Base-by-base conservation (phyloP, 2,329 filamentous ascomycete genomes). In the Colletotrichum horii region DNA sequence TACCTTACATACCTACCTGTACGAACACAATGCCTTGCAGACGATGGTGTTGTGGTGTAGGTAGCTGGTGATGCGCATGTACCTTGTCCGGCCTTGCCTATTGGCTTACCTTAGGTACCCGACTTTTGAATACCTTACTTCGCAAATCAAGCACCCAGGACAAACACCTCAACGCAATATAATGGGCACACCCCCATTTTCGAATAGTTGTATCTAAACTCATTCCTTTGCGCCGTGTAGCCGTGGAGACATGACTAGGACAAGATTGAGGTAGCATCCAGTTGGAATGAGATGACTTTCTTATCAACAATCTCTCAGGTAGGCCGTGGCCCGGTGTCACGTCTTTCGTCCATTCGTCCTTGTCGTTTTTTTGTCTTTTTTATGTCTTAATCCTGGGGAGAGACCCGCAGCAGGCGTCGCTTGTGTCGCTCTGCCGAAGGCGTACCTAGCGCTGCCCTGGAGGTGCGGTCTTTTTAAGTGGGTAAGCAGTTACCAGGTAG, bases 381-480 rank as follows among this genome's bases (percentile, higher is more conserved):
- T 43, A 58, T 16, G 43, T 52, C n/a, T 52, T 22, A 52, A 52
- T 62, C 36, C 30, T 62, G 69, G 61, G 68, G 34, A 30, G 30
- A 28, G 62, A 67, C 73, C 69, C 55, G 52, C 38, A 30, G 36
- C 55, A 72, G 72, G 24, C 22, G 62, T 30, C 55, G 69, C 72
- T 66, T 64, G 69, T 72, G 69, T 75, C 72, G 72, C 68, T 75
- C 72, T 75, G 72, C 72, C 62, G 62, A 38, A 61, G 67, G 55
- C 61, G 61, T 71, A 43, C 38, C 38, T 48, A 55, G 60, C 67
- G 71, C 52, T 36, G 38, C 38, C 38, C 38, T 48, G 38, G 24
- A 52, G 48, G 12, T 48, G 32, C 65, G 56, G 30, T 32, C 34
- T 28, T 24, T 28, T 55, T 48, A 30, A 61, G 69, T 55, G 61